Base-by-base conservation (phyloP, 2,329 filamentous ascomycete species). In the Penicillium paneum region DNA sequence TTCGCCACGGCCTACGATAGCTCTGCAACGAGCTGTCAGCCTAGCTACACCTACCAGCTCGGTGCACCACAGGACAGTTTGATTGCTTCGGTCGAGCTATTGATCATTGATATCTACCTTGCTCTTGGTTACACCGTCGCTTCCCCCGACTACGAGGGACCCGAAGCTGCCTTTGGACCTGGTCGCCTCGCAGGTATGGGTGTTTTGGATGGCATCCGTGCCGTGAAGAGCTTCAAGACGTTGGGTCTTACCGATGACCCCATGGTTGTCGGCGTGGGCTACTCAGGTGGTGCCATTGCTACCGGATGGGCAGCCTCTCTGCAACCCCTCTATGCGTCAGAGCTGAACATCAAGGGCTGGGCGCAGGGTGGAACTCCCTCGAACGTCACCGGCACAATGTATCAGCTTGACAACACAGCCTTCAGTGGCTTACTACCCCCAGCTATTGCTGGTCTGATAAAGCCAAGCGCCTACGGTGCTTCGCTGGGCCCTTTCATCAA, bases 201-300 rank as follows among this genome's bases (percentile, higher is more conserved):
- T 1, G 76, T 74, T 5, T 60, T 79, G 26, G 75, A 81, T 62
- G 66, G 66, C 1, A 68, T 79, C 13, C 74, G 79, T 38, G 63
- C 63, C 10, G 77, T 77, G 13, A 65, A 73, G 0, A 69, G 62
- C 8, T 71, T 77, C 40, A 36, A 58, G 13, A 49, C 42, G 0
- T 49, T 67, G 8, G 60, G 59, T 15, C 50, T 68, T n/a, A 60
- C 28, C 3, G 29, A 39, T 15, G 54, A 43, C 0, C 65, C 65
- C 5, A 61, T 61, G 51, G 60, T 65, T 42, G 76, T 77, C 8
- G 69, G 81, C 32, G 80, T 77, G 73, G 82, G 82, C 0, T 84
- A 83, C 60, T 82, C 78, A 0, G 82, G 82, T 6, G 82, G 82
- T 7, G 74, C 78, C 0, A 61, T 83, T 17, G 80, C 81, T 0